Evolutionary conservation across 2,329 filamentous ascomycete genomes (phyloP).

Genomic region (Paraphoma sp.): DNA sequence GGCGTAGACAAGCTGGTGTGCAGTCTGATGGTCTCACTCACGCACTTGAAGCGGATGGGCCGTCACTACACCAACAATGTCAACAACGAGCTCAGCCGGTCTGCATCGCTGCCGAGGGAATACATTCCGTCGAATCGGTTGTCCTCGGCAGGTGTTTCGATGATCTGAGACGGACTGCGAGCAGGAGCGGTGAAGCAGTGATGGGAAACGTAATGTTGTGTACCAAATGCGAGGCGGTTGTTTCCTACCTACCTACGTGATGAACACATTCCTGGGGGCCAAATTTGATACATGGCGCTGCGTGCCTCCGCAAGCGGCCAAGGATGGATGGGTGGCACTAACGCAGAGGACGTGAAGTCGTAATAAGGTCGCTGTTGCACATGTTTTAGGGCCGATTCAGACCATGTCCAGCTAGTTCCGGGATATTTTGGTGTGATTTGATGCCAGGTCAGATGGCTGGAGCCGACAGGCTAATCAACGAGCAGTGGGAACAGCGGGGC

Average conservation of each 20-base stretch:
- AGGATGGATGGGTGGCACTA: neutral
- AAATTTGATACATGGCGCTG: neutral
- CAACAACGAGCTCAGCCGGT: slow-evolving; percentile 6
- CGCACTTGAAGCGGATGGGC: slow-evolving; percentile 39
- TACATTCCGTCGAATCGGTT: slow-evolving; percentile 11
- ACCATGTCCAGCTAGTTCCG: neutral
- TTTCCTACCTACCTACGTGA: too few relatives aligned
- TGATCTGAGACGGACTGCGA: slow-evolving; percentile 5
- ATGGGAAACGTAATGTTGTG: neutral
- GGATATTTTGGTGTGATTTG: neutral
- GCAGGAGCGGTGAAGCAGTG: neutral
- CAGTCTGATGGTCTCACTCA: slow-evolving; percentile 33
- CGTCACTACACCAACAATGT: slow-evolving; percentile 25
- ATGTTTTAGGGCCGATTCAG: slow-evolving; percentile 7
- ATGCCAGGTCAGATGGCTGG: slow-evolving; percentile 1
- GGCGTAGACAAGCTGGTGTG: slow-evolving; percentile 37
- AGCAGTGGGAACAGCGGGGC: slow-evolving; percentile 18
- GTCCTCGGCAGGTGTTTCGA: slow-evolving; percentile 17
- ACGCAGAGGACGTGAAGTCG: neutral
- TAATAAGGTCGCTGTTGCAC: slow-evolving; percentile 3
- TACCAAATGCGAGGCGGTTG: neutral
- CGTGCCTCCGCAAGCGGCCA: slow-evolving; percentile 4
- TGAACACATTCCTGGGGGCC: neutral
- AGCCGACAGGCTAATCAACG: neutral
- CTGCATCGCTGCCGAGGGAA: slow-evolving; percentile 16